A percentile compares a stretch with the other conserved stretches of the same genome.
phyloP scores from a whole-genome alignment of 2,329 filamentous ascomycete genomes.

The Drechslerella coelobrocha region DNA sequence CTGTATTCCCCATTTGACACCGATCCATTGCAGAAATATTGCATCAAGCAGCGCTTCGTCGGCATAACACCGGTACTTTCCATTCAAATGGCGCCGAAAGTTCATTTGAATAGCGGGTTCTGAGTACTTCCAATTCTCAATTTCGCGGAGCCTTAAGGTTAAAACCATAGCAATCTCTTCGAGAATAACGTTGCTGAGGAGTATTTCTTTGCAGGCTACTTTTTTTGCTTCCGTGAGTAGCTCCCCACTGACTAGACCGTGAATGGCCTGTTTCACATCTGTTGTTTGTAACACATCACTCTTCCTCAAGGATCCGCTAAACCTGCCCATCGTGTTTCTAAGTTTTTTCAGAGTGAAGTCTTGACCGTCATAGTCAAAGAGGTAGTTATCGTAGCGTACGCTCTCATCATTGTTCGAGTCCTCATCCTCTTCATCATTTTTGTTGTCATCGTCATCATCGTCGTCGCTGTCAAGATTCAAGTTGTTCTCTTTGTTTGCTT shows the following conservation, averaged over 20 bases:
- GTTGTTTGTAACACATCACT: not conserved
- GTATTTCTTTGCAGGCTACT: slow-evolving; percentile 43
- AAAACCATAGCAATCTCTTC: slow-evolving; percentile 47
- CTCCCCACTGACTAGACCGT: slow-evolving; percentile 41
- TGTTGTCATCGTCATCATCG: not conserved
- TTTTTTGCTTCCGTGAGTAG: slow-evolving; percentile 49
- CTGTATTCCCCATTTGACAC: slow-evolving; percentile 62
- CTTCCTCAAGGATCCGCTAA: slow-evolving; percentile 32
- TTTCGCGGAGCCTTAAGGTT: slow-evolving; percentile 42
- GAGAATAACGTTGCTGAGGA: slow-evolving; percentile 32
- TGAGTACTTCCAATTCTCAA: slow-evolving; percentile 65
- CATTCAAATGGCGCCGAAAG: slow-evolving; percentile 65
- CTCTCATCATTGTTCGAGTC: not conserved
- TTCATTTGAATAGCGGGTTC: slow-evolving; percentile 61
- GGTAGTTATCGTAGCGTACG: slow-evolving; percentile 14
- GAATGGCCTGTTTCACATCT: slow-evolving; percentile 47
- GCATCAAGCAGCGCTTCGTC: slow-evolving; percentile 67
- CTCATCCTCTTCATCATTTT: slow-evolving; percentile 4
- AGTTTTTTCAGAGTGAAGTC: slow-evolving; percentile 27
- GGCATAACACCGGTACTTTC: slow-evolving; percentile 67
- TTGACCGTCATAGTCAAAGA: slow-evolving; percentile 1
- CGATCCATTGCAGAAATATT: slow-evolving; percentile 65
- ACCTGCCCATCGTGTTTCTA: slow-evolving; percentile 34
- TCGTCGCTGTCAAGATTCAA: not conserved
- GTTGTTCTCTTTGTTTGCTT: slow-evolving; percentile 4